Conservation (phyloP, 1,139 yeast genomes). For the Blastobotrys capitulatus region DNA sequence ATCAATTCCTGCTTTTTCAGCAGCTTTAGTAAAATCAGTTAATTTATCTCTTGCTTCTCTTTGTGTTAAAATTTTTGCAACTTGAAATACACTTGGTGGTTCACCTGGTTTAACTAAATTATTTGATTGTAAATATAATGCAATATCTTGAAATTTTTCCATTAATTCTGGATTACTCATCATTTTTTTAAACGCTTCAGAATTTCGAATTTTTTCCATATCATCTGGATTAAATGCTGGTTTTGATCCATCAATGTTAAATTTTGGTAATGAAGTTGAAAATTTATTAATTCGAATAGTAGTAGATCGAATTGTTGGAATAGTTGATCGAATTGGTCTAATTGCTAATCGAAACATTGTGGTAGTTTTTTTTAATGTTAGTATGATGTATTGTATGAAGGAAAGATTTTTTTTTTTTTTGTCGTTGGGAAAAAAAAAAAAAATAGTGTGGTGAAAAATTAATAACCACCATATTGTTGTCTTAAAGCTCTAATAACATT, state of each 20-base stretch:
- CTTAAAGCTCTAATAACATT: conserved; percentile 21
- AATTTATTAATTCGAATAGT: not conserved
- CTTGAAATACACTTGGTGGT: conserved; percentile 12
- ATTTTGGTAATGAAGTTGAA: not conserved
- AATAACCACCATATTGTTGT: conserved; percentile 21
- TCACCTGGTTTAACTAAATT: conserved; percentile 11
- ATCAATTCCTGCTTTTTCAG: conserved; percentile 11
- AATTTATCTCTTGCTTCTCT: conserved; percentile 15
- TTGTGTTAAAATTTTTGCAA: conserved; percentile 12
- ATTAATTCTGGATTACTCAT: conserved; percentile 8
- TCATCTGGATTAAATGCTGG: not conserved
- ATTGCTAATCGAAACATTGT: not conserved
- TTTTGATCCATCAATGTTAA: not conserved
- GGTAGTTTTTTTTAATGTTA: not conserved
- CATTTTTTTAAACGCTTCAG: conserved; percentile 8
- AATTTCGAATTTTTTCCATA: conserved; percentile 5
- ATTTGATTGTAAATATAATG: conserved; percentile 8
- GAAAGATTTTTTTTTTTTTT: not conserved
- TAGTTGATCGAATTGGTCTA: not conserved
- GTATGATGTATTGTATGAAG: not conserved
- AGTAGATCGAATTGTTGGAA: not conserved
- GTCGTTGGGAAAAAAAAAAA: not conserved
- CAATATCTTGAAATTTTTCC: conserved; percentile 10
- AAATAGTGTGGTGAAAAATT: conserved; percentile 5
- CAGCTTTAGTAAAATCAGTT: conserved; percentile 9